These are phyloP conservation scores for Mycena haematopus DNA, from an alignment of 768 basidiomycete genomes.

Conservation along the genomic window DNA sequence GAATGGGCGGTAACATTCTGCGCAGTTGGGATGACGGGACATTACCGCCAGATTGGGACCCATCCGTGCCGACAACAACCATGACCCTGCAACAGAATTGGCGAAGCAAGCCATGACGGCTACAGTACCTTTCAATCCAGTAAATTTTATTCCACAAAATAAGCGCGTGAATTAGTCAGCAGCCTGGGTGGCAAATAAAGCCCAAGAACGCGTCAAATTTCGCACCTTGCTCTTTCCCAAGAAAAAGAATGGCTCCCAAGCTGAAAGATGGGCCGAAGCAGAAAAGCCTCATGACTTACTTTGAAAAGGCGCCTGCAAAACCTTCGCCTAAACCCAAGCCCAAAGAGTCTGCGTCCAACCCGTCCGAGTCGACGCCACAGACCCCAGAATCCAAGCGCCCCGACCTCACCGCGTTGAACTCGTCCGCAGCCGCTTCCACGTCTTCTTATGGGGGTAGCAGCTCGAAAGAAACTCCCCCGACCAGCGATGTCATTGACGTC, in stretches of 20 bases:
- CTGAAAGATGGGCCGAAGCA: slow-evolving; percentile 50
- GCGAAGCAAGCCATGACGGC: not conserved
- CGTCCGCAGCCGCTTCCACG: slow-evolving; percentile 47
- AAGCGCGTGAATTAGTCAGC: not conserved
- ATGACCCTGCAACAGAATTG: slow-evolving; percentile 37
- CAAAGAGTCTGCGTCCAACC: slow-evolving; percentile 33
- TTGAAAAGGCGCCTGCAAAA: slow-evolving; percentile 48
- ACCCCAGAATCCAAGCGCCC: slow-evolving; percentile 47
- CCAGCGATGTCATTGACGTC: slow-evolving; percentile 78
- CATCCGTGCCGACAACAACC: slow-evolving; percentile 47
- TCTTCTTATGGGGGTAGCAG: slow-evolving; percentile 59
- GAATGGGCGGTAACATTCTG: slow-evolving; percentile 77
- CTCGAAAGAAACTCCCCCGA: slow-evolving; percentile 68
- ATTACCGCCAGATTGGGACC: slow-evolving; percentile 56
- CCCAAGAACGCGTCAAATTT: slow-evolving; percentile 7
- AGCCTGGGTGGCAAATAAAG: not conserved
- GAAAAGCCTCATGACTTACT: slow-evolving; percentile 77
- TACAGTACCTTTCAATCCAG: no score
- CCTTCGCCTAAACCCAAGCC: slow-evolving; percentile 28
- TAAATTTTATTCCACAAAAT: no score
- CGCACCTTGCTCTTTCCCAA: not conserved
- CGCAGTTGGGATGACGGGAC: slow-evolving; percentile 87
- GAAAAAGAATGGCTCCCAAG: slow-evolving; percentile 26
- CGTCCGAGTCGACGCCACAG: slow-evolving; percentile 42
- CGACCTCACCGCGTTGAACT: slow-evolving; percentile 39